Conservation (phyloP, 352 stramenopile species). For the Phytophthora kernoviae region DNA sequence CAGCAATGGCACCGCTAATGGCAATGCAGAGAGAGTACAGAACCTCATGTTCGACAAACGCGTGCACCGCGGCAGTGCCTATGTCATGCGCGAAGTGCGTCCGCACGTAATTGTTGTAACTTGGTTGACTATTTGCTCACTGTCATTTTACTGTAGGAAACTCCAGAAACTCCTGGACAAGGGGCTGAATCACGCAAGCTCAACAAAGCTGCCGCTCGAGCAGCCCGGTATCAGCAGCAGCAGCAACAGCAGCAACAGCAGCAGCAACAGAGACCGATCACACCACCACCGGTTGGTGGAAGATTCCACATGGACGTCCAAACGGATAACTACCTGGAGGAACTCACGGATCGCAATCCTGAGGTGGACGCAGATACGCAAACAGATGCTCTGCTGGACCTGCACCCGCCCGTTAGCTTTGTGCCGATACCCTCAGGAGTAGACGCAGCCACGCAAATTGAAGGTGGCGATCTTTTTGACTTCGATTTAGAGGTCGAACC, state of each 20-base stretch:
- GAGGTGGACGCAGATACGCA: conserved; percentile 92
- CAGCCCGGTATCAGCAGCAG: conserved; percentile 22
- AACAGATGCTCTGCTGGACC: conserved; percentile 91
- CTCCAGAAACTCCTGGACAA: conserved; percentile 32
- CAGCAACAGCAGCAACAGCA: conserved; percentile 37
- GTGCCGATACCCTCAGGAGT: conserved; percentile 87
- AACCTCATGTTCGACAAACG: conserved; percentile 96
- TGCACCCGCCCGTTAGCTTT: conserved; percentile 85
- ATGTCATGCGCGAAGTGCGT: conserved; percentile 69
- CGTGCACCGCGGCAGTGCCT: conserved; percentile 95
- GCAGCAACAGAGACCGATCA: conserved; percentile 56
- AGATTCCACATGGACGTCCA: conserved; percentile 93
- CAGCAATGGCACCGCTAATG: conserved; percentile 20
- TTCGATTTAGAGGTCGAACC: conserved; percentile 95
- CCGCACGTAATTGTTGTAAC: background rate
- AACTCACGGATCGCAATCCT: conserved; percentile 90
- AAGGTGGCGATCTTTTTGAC: conserved; percentile 94
- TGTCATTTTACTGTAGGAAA: conserved; percentile 31
- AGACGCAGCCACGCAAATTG: conserved; percentile 92
- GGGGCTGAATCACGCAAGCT: conserved; percentile 9
- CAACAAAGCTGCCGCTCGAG: conserved; percentile 22
- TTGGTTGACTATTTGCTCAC: background rate
- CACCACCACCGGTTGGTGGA: conserved; percentile 87
- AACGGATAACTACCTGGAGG: conserved; percentile 95
- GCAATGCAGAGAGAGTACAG: conserved; percentile 53